A percentile compares a stretch with the other conserved stretches of the same genome.
Conservation (phyloP, 257 asterid species). For the Primulina eburnea region DNA sequence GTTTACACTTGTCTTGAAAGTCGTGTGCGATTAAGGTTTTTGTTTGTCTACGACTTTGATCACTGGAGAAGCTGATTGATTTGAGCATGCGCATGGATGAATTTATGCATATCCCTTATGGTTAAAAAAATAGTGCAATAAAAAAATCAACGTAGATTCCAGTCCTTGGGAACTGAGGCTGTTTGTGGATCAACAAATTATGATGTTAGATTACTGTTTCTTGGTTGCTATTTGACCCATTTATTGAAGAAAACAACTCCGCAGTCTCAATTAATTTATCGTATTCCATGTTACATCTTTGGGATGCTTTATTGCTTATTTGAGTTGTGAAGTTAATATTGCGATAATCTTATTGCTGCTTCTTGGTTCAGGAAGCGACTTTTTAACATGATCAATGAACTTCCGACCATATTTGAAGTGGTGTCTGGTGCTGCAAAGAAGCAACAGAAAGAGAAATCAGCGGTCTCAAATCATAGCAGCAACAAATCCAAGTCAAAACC, state of each 20-base stretch:
- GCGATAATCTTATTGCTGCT: slow-evolving; percentile 4
- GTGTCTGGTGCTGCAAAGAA: slow-evolving; percentile 65
- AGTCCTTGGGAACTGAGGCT: too few species aligned
- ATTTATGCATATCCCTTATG: not conserved
- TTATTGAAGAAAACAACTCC: too few species aligned
- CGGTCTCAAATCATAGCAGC: slow-evolving; percentile 46
- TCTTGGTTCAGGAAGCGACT: slow-evolving; percentile 63
- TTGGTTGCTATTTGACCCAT: too few species aligned
- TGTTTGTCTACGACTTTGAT: not conserved
- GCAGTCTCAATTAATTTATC: too few species aligned
- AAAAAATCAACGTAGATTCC: not conserved
- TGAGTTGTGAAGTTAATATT: slow-evolving; percentile 11
- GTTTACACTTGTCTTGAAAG: not conserved
- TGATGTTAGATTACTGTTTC: too few species aligned
- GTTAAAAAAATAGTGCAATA: not conserved
- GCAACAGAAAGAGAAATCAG: slow-evolving; percentile 61
- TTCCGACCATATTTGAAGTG: slow-evolving; percentile 73
- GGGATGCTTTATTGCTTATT: not conserved
- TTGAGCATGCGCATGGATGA: not conserved
- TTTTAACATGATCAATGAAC: slow-evolving; percentile 70
- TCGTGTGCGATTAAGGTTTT: not conserved
- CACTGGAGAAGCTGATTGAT: not conserved
- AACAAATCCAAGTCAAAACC: slow-evolving; percentile 55
- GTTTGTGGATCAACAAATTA: too few species aligned
- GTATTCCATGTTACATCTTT: too few species aligned